Evolutionary conservation across 2,329 filamentous ascomycete genomes (phyloP).

Genomic region (Karstenula rhodostoma): DNA sequence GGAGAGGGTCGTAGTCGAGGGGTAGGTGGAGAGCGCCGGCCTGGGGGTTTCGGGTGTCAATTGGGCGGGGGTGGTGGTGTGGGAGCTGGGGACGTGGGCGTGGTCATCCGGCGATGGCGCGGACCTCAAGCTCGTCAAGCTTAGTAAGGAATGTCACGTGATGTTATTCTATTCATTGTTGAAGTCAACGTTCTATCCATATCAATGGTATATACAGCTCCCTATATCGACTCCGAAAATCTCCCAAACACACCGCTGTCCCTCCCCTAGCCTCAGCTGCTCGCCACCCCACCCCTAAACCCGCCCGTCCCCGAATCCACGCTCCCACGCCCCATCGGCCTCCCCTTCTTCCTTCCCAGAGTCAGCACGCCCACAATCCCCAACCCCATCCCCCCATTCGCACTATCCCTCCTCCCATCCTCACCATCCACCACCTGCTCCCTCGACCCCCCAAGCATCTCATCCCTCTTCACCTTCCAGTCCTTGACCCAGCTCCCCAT

Average conservation of each 20-base stretch:
- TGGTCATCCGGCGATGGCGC: too few relatives aligned
- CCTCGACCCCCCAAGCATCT: constrained; percentile 11
- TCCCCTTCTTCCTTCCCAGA: neutral
- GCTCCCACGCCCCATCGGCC: neutral
- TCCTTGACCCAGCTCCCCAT: constrained; percentile 26
- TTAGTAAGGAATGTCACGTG: constrained; percentile 4
- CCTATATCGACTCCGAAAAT: neutral
- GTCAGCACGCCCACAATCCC: neutral
- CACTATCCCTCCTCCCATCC: constrained; percentile 5
- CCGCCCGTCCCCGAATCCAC: neutral
- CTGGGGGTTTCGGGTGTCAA: constrained; percentile 19
- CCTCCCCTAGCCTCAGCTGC: neutral
- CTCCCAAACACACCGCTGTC: neutral
- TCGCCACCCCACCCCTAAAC: neutral
- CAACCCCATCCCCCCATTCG: neutral
- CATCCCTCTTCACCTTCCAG: constrained; percentile 21
- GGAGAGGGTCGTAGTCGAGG: neutral
- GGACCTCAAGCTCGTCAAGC: too few relatives aligned
- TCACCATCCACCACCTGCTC: neutral
- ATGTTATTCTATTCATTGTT: too few relatives aligned
- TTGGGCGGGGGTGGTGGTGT: constrained; percentile 8
- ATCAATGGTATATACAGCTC: neutral
- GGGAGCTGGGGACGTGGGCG: constrained; percentile 8
- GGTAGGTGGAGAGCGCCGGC: neutral
- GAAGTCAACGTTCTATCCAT: too few relatives aligned